A percentile compares a stretch with the other conserved stretches of the same genome.
Conservation (phyloP, 129 eudicot genomes). For the Flaveria brownii region DNA sequence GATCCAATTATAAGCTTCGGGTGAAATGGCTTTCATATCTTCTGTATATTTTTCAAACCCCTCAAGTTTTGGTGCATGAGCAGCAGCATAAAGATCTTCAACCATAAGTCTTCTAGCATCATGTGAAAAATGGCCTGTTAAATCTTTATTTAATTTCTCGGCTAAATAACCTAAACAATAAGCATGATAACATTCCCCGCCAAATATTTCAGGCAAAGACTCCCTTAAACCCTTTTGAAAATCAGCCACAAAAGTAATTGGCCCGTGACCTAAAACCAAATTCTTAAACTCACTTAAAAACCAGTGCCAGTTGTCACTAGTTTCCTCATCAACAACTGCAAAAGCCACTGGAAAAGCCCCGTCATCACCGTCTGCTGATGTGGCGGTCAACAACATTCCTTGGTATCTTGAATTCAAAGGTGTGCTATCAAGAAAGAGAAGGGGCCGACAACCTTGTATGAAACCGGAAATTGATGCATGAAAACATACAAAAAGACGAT, state of each 20-base stretch:
- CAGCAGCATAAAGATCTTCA: conserved; percentile 41
- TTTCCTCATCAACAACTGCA: conserved; percentile 39
- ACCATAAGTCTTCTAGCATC: conserved; percentile 43
- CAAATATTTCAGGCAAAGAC: conserved; percentile 34
- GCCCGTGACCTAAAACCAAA: conserved; percentile 9
- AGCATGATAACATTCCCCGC: conserved; percentile 33
- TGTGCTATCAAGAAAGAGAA: conserved; percentile 41
- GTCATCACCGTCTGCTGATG: conserved; percentile 44
- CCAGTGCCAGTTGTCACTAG: conserved; percentile 44
- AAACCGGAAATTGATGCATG: conserved; percentile 41
- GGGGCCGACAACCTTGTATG: conserved; percentile 36
- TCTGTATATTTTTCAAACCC: conserved; percentile 24
- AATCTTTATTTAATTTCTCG: conserved; percentile 35
- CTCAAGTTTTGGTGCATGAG: conserved; percentile 36
- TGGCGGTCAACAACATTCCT: conserved; percentile 41
- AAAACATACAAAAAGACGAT: conserved; percentile 36
- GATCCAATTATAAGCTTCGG: conserved; percentile 42
- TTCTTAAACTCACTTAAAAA: conserved; percentile 29
- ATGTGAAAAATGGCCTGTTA: conserved; percentile 52
- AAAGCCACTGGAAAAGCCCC: conserved; percentile 45
- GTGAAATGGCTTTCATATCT: conserved; percentile 38
- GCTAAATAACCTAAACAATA: conserved; percentile 46
- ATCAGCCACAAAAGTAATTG: conserved; percentile 34
- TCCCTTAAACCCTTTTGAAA: conserved; percentile 36
- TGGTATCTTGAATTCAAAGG: conserved; percentile 45